Base-by-base conservation (phyloP, 805 yeast species). In the Cyberlindnera saturnus region DNA sequence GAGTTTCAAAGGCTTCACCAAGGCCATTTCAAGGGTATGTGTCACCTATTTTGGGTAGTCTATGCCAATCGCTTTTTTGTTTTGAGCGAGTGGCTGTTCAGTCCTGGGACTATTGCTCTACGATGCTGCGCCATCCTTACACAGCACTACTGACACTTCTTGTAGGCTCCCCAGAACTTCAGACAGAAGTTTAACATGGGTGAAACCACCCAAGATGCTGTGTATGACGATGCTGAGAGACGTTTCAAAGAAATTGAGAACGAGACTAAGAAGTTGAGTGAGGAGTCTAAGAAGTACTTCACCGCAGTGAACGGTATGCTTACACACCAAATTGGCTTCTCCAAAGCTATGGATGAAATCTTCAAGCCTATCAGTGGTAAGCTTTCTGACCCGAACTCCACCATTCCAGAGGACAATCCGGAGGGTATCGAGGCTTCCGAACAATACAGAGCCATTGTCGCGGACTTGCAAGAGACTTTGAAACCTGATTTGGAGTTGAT, bases 281-380 rank as follows among this genome's bases (percentile, higher is more conserved):
- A 85, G 32, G 98, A 91, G 66, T 83, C 96, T 28, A 86, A 83
- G 57, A 77, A 96, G 61, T 93, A 93, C 66, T 89, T 86, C 56
- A 75, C 77, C 30, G 96, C 98, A 0, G 96, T 93, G 43, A 88
- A 86, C 59, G 96, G 91, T 36, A 89, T 93, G 95, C 71, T 93
- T 54, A 82, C 81, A 45, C 93, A 86, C 64, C 99, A 93, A 64
- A 83, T 91, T 52, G 97, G 91, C 46, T 93, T 90, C 63, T 85
- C 96, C n/a, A 84, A 83, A 58, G 91, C 95, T 4, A 88, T 93
- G 65, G 97, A 90, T 63, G 96, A 90, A 60, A 85, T 93, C 47
- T 93, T 89, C 69, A 88, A 91, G 65, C 99, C 99, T 1, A 93
- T 93, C 48, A 81, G 93, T 43, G 99, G 99, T 35, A 81, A 89